Base-by-base conservation (phyloP, 106 monocot species). In the Iris macrosiphon region DNA sequence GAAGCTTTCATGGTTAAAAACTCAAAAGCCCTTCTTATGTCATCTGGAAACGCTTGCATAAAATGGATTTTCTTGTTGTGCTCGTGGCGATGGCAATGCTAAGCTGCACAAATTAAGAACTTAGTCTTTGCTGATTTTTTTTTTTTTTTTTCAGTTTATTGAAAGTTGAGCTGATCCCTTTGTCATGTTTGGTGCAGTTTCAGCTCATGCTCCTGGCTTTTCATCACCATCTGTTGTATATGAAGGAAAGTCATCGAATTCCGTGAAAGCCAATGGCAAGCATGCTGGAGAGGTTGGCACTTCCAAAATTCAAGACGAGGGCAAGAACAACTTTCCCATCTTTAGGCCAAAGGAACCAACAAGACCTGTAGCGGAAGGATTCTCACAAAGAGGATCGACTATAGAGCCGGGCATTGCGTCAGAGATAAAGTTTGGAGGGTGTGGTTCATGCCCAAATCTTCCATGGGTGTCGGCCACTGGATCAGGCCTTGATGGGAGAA, bases 381-480 rank as follows among this genome's bases (percentile, higher is more conserved):
- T 52, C 60, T n/a, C 57, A 19, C 53, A 21, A 6, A 72, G 63
- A 72, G 61, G 57, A 55, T 61, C 66, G 15, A 45, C 45, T 10
- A 96, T 96, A 49, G 79, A 58, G 45, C 85, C 85, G 3, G 95
- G 89, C 19, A 62, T 86, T 42, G 79, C 71, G 19, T 60, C 86
- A 21, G 68, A 73, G 25, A 32, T 96, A 4, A 82, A 76, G 54
- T 89, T 96, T 59, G 95, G 89, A 28, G 95, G 95, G 12, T 75
- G 40, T 41, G 86, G 95, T 15, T 82, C 89, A 10, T 69, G 60
- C 63, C 89, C 95, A 0, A 80, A 96, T 56, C 95, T 96, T 37
- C 95, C 95, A 3, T 96, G 95, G 95, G 95, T 96, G 59, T 79
- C 89, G 19, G 72, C 89, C n/a, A 90, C 85, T 7, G 94, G 71